Percentiles rank a stretch among this genome's conserved stretches.
These are phyloP conservation scores for Cordia subcordata DNA, from an alignment of 257 asterid species.

Conservation along the genomic window DNA sequence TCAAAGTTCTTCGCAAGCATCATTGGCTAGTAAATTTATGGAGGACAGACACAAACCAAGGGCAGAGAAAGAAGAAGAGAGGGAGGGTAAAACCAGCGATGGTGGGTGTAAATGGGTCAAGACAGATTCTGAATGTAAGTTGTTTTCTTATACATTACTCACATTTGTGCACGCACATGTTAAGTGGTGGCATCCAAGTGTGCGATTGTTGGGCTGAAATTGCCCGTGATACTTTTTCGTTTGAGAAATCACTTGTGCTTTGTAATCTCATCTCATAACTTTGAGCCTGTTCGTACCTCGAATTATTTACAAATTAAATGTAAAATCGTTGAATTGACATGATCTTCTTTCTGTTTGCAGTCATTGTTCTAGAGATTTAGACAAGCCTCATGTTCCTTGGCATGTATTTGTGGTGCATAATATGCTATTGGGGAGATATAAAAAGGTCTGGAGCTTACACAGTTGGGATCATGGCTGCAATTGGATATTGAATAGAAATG, in stretches of 20 bases:
- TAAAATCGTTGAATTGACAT: background rate
- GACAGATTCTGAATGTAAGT: slow-evolving; percentile 87
- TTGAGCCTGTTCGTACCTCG: background rate
- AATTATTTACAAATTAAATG: background rate
- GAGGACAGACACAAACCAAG: slow-evolving; percentile 27
- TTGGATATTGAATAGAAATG: no score
- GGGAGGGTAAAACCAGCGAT: slow-evolving; percentile 17
- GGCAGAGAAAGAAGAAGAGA: slow-evolving; percentile 38
- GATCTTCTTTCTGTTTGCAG: slow-evolving; percentile 36
- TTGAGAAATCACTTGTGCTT: no score
- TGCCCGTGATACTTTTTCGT: no score
- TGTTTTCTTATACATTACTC: background rate
- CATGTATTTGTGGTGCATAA: slow-evolving; percentile 4
- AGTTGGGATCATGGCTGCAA: slow-evolving; percentile 7
- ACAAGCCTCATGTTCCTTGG: slow-evolving; percentile 16
- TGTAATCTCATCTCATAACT: no score
- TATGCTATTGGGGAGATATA: slow-evolving; percentile 9
- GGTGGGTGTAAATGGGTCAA: slow-evolving; percentile 79
- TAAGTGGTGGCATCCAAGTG: no score
- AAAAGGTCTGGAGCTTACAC: background rate
- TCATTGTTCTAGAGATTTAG: slow-evolving; percentile 79
- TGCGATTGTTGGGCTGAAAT: no score
- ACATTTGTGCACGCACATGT: no score
- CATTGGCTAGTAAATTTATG: slow-evolving; percentile 43
- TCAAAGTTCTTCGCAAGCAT: slow-evolving; percentile 41